These are phyloP conservation scores for Dalbergia cultrata DNA, from an alignment of 306 rosid species.

Conservation along the genomic window DNA sequence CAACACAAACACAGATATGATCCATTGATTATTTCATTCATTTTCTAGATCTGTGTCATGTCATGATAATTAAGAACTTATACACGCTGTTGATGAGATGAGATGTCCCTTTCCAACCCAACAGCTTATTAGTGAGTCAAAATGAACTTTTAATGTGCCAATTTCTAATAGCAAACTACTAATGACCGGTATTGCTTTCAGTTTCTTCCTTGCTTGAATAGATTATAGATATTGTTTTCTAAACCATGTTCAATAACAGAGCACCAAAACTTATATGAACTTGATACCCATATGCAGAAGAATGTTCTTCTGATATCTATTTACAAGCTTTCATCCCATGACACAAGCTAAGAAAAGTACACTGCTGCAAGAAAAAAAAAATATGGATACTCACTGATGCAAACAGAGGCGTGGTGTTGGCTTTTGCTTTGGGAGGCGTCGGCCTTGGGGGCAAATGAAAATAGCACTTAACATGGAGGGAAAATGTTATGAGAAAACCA, in stretches of 20 bases:
- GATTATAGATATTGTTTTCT: conserved; percentile 14
- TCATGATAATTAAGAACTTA: too few species aligned
- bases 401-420: too few species aligned
- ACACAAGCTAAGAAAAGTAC: background rate
- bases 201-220: background rate
- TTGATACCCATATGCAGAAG: background rate
- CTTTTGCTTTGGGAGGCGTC: too few species aligned
- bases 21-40: background rate
- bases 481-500: too few species aligned
- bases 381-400: too few species aligned
- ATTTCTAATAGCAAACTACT: conserved; percentile 31
- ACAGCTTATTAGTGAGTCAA: conserved; percentile 1
- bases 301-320: background rate
- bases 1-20: background rate
- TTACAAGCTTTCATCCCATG: background rate
- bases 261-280: conserved; percentile 13
- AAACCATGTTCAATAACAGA: conserved; percentile 16
- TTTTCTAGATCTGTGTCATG: background rate
- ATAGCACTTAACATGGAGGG: too few species aligned
- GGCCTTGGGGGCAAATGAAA: too few species aligned
- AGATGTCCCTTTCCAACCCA: background rate
- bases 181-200: background rate
- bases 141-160: background rate
- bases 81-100: too few species aligned
- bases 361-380: too few species aligned